Percentiles rank a stretch among this genome's conserved stretches.
phyloP scores from a whole-genome alignment of 441 rosid genomes.

The Syzygium malaccense region DNA sequence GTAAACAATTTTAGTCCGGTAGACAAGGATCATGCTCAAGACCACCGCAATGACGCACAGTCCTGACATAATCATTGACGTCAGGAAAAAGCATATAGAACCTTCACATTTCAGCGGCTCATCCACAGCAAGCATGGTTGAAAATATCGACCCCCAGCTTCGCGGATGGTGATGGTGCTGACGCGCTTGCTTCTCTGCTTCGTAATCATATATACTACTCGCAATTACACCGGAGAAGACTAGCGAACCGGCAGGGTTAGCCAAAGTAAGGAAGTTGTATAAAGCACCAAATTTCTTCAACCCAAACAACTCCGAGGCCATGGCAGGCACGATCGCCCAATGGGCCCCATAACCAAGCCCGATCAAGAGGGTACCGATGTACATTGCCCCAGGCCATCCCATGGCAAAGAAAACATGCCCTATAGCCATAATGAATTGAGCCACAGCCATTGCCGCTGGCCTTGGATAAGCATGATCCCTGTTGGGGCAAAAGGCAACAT shows the following conservation, averaged over 20 bases:
- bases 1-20: constrained; percentile 70
- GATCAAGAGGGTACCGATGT: constrained; percentile 72
- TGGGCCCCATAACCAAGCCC: constrained; percentile 95
- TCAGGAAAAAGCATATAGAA: constrained; percentile 73
- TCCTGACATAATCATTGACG: constrained; percentile 83
- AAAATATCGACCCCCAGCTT: constrained; percentile 13
- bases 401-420: constrained; percentile 77
- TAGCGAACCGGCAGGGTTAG: constrained; percentile 87
- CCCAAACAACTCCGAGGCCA: constrained; percentile 92
- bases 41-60: constrained; percentile 55
- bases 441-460: constrained; percentile 67
- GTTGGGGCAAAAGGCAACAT: background rate
- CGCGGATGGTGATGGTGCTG: background rate
- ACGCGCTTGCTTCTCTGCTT: constrained; percentile 77
- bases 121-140: constrained; percentile 21
- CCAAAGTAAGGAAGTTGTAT: constrained; percentile 86
- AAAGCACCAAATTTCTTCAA: constrained; percentile 84
- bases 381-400: constrained; percentile 93
- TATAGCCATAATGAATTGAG: constrained; percentile 76
- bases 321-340: constrained; percentile 96
- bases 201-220: constrained; percentile 74
- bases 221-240: constrained; percentile 86
- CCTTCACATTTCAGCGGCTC: constrained; percentile 70
- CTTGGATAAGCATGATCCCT: constrained; percentile 94
- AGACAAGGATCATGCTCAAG: constrained; percentile 76